A percentile compares a stretch with the other conserved stretches of the same genome.
Evolutionary conservation across 495 filamentous ascomycete genomes (phyloP).

Genomic region (Stereocaulon alpinum): DNA sequence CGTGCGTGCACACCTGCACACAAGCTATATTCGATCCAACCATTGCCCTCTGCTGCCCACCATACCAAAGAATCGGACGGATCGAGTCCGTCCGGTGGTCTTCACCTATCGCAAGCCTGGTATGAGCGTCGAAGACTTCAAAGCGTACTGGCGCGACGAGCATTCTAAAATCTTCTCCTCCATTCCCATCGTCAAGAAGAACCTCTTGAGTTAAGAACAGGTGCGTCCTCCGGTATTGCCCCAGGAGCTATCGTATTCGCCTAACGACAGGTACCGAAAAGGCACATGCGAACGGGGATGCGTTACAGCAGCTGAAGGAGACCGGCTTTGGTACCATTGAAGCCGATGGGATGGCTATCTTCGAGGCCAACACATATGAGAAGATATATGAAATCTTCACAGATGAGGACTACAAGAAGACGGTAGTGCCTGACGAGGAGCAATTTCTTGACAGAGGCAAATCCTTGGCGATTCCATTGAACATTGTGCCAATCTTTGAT

Average conservation of each 20-base stretch:
- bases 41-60: neutral
- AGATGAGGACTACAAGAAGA: constrained; percentile 6
- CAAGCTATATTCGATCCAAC: neutral
- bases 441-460: constrained; percentile 9
- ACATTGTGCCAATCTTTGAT: constrained; percentile 6
- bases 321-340: neutral
- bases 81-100: constrained; percentile 8
- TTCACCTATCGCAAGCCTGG: constrained; percentile 12
- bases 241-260: neutral
- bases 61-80: constrained; percentile 3
- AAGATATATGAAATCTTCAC: constrained; percentile 5
- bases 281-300: neutral
- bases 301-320: neutral
- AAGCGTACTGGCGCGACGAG: constrained; percentile 7
- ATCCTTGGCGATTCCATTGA: neutral
- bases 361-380: constrained; percentile 10
- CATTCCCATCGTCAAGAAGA: constrained; percentile 9
- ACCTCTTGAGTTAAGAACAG: constrained; percentile 14
- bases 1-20: no score
- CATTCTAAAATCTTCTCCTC: constrained; percentile 8
- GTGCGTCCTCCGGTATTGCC: neutral
- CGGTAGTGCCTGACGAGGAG: neutral
- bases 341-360: constrained; percentile 13
- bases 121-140: constrained; percentile 17
- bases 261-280: neutral